Evolutionary conservation across 164 flowering plant genomes (phyloP).

Genomic region (Magnolia officinalis): DNA sequence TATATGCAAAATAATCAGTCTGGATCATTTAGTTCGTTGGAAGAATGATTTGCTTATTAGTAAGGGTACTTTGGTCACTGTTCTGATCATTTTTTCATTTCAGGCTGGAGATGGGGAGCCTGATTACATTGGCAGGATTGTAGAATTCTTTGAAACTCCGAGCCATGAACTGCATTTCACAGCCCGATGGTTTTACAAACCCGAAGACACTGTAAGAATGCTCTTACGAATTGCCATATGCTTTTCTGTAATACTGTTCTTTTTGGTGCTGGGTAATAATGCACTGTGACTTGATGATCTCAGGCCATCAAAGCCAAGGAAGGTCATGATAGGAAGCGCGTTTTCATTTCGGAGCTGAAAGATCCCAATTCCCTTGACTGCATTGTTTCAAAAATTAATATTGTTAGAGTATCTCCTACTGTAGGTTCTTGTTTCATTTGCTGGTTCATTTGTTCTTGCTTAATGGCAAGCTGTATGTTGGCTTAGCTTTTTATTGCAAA

Average conservation of each 20-base stretch:
- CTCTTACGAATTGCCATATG: not conserved
- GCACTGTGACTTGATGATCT: not conserved
- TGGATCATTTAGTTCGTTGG: too few relatives aligned
- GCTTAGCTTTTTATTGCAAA: not conserved
- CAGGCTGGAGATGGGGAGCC: conserved; percentile 51
- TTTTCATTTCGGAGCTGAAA: conserved; percentile 57
- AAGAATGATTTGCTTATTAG: too few relatives aligned
- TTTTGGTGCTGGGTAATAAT: not conserved
- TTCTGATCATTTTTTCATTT: not conserved
- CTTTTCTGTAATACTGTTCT: not conserved
- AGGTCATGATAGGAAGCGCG: conserved; percentile 37
- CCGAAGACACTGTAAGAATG: conserved; percentile 65
- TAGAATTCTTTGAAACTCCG: conserved; percentile 56
- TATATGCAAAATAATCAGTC: too few relatives aligned
- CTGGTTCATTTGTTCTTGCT: not conserved
- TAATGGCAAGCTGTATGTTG: not conserved
- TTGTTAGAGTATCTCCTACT: conserved; percentile 28
- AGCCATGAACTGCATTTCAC: conserved; percentile 41
- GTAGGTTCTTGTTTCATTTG: conserved; percentile 26
- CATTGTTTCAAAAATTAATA: conserved; percentile 43
- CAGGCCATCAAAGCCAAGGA: conserved; percentile 29
- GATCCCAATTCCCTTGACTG: conserved; percentile 66
- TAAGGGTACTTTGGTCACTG: not conserved
- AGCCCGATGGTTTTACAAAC: conserved; percentile 77
- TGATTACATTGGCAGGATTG: conserved; percentile 50